phyloP scores from a whole-genome alignment of 163 green algal species.

The Prototheca cutis region DNA sequence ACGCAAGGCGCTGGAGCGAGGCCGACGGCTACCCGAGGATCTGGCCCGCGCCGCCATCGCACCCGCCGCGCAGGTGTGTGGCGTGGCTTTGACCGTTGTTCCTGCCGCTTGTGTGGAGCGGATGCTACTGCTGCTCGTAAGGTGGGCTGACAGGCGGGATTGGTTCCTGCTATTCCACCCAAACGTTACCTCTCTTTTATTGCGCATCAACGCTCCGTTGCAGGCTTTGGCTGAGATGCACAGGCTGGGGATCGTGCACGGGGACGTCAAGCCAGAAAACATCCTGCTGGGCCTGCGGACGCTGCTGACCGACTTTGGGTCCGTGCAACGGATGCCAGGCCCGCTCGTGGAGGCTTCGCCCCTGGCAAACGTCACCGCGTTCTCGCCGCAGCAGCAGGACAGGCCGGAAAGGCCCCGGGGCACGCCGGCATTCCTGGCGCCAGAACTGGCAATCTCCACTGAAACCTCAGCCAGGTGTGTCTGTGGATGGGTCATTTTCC shows the following conservation, averaged over 20 bases:
- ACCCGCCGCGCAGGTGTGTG: slow-evolving; percentile 59
- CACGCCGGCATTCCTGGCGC: slow-evolving; percentile 80
- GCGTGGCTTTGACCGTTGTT: too few relatives aligned
- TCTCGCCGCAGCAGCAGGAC: slow-evolving; percentile 39
- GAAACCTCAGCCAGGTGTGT: slow-evolving; percentile 51
- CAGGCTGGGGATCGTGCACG: slow-evolving; percentile 62
- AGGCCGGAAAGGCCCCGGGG: slow-evolving; percentile 55
- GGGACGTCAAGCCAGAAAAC: slow-evolving; percentile 84
- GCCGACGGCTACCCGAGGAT: slow-evolving; percentile 48
- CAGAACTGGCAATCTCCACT: slow-evolving; percentile 73
- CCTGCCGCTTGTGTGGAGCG: too few relatives aligned
- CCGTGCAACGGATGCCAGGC: slow-evolving; percentile 29
- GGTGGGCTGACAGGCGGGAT: too few relatives aligned
- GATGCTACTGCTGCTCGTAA: too few relatives aligned
- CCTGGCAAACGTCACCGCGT: background rate
- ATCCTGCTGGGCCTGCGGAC: slow-evolving; percentile 63
- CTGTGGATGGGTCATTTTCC: background rate
- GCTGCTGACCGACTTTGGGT: slow-evolving; percentile 75
- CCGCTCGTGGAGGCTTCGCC: background rate
- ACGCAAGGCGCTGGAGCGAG: slow-evolving; percentile 36
- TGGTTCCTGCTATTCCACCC: too few relatives aligned
- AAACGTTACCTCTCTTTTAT: too few relatives aligned
- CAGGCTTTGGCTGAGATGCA: slow-evolving; percentile 72
- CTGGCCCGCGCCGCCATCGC: slow-evolving; percentile 58
- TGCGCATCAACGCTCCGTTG: too few relatives aligned